A percentile compares a stretch with the other conserved stretches of the same genome.
phyloP scores from a whole-genome alignment of 2,329 filamentous ascomycete species.

The Aspergillus piperis region DNA sequence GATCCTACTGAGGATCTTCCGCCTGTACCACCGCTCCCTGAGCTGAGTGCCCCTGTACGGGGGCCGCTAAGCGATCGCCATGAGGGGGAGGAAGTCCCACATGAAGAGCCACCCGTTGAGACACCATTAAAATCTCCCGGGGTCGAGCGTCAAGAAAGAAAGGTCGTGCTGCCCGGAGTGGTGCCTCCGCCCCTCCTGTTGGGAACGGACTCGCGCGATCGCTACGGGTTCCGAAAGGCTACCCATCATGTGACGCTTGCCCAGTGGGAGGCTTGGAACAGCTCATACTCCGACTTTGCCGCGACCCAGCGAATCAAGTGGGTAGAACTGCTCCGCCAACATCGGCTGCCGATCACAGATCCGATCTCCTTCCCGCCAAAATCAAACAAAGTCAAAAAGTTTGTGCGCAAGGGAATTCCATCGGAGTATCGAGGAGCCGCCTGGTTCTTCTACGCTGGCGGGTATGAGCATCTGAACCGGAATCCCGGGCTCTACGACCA shows the following conservation, averaged over 20 bases:
- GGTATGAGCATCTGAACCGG: slow-evolving; percentile 74
- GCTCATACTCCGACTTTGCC: slow-evolving; percentile 72
- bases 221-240: slow-evolving; percentile 89
- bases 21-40: slow-evolving; percentile 11
- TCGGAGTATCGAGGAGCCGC: slow-evolving; percentile 92
- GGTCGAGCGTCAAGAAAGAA: slow-evolving; percentile 19
- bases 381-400: slow-evolving; percentile 82
- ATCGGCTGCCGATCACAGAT: slow-evolving; percentile 68
- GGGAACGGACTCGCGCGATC: slow-evolving; percentile 60
- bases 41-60: slow-evolving; percentile 13
- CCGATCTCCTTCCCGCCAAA: slow-evolving; percentile 78
- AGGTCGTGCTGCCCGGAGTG: slow-evolving; percentile 36
- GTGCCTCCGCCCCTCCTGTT: slow-evolving; percentile 41
- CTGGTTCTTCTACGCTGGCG: slow-evolving; percentile 95
- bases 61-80: slow-evolving; percentile 19
- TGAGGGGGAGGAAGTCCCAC: slow-evolving; percentile 14
- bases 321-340: slow-evolving; percentile 74
- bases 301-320: slow-evolving; percentile 78
- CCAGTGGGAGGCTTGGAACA: slow-evolving; percentile 81
- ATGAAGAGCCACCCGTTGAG: slow-evolving; percentile 6
- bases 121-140: neutral
- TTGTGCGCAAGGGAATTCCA: slow-evolving; percentile 89
- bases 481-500: slow-evolving; percentile 75
- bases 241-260: slow-evolving; percentile 75
- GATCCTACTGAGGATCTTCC: slow-evolving; percentile 24